Evolutionary conservation across 139 green algal genomes (phyloP).

Genomic region (Parachlorella kessleri): DNA sequence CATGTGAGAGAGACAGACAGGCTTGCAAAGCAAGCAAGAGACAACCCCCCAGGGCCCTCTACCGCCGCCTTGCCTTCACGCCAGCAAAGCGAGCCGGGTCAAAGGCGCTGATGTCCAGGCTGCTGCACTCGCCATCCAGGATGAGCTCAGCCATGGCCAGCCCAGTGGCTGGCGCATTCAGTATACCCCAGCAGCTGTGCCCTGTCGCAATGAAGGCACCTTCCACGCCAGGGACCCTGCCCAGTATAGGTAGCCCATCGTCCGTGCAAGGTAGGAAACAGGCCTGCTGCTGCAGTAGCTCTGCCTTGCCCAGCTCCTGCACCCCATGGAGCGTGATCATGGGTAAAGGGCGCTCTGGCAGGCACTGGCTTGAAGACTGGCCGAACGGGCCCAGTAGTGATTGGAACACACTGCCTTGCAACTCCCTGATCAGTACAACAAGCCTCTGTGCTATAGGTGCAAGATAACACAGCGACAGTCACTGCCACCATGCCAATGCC

Average conservation of each 20-base stretch:
- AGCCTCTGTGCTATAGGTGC: no score
- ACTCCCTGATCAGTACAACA: no score
- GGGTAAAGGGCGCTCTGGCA: no score
- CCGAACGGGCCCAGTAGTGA: no score
- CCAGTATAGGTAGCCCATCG: conserved; percentile 72
- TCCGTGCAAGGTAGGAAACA: conserved; percentile 73
- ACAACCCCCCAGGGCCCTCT: not conserved
- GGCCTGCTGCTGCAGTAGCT: conserved; percentile 57
- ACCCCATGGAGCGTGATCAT: no score
- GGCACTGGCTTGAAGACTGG: no score
- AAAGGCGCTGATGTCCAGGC: conserved; percentile 46
- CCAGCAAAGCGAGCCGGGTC: conserved; percentile 47
- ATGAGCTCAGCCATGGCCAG: conserved; percentile 73
- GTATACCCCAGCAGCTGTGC: conserved; percentile 63
- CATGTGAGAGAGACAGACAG: no score
- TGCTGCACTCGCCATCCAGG: conserved; percentile 39
- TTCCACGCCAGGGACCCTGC: conserved; percentile 51
- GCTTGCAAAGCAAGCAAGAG: no score
- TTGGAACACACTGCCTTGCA: no score
- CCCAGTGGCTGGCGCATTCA: conserved; percentile 81
- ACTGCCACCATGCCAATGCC: no score
- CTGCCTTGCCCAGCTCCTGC: conserved; percentile 35
- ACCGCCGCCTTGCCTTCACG: not conserved
- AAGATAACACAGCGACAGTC: no score
- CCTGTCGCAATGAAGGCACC: conserved; percentile 75